Evolutionary conservation across 345 rosid genomes (phyloP).

Genomic region (Hibiscus mutabilis): DNA sequence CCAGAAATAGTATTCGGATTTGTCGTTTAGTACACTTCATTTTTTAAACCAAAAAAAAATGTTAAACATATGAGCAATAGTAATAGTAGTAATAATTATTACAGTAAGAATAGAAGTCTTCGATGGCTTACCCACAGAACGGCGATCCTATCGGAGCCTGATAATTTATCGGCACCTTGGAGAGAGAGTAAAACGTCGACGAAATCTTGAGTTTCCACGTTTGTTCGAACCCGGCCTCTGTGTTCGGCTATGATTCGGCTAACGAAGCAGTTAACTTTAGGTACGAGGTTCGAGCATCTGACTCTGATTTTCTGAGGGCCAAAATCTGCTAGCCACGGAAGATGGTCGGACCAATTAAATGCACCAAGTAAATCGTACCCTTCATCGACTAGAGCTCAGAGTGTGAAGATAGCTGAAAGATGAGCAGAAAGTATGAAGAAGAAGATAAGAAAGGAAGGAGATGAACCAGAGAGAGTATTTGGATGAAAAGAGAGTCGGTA

Average conservation of each 20-base stretch:
- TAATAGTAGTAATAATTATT: neutral
- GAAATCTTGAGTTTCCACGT: slow-evolving; percentile 39
- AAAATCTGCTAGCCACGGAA: slow-evolving; percentile 54
- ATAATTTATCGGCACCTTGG: slow-evolving; percentile 42
- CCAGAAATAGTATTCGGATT: neutral
- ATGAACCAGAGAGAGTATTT: no score
- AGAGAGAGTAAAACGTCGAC: slow-evolving; percentile 65
- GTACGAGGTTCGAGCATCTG: slow-evolving; percentile 59
- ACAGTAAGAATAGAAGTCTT: neutral
- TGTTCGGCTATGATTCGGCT: slow-evolving; percentile 47
- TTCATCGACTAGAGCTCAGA: slow-evolving; percentile 49
- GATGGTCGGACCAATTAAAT: slow-evolving; percentile 68
- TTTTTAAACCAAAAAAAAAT: neutral
- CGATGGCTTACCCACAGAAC: slow-evolving; percentile 61
- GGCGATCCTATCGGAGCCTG: slow-evolving; percentile 64
- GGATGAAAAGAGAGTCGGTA: no score
- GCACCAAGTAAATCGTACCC: slow-evolving; percentile 59
- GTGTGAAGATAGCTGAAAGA: no score
- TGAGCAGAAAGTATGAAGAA: no score
- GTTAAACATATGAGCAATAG: neutral
- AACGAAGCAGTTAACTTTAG: slow-evolving; percentile 60
- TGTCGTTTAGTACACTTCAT: neutral
- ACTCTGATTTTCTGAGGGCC: slow-evolving; percentile 61
- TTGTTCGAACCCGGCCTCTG: slow-evolving; percentile 28
- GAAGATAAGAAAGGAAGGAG: no score